Evolutionary conservation across 1,139 yeast species (phyloP).

Genomic region (Hyphopichia fennica): DNA sequence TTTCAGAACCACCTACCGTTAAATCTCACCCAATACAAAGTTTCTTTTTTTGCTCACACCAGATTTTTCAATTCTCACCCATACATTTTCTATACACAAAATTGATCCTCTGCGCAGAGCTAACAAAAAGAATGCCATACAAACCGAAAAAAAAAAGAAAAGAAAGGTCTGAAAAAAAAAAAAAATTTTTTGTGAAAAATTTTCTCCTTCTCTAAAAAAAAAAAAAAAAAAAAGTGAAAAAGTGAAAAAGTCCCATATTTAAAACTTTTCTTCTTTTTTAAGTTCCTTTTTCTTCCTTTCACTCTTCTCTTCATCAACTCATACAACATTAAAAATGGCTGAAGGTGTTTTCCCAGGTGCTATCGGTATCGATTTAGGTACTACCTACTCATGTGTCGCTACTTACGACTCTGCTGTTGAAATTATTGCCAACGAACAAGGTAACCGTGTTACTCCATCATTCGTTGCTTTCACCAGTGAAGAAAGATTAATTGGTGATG

Average conservation of each 20-base stretch:
- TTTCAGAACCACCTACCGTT: neutral
- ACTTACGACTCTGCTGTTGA: conserved; percentile 87
- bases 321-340: conserved; percentile 57
- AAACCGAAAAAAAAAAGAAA: neutral
- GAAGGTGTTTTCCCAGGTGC: conserved; percentile 99
- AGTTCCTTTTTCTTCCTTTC: conserved; percentile 12
- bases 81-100: neutral
- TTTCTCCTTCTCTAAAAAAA: neutral
- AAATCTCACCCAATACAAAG: neutral
- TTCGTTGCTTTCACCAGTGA: conserved; percentile 96
- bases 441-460: conserved; percentile 98
- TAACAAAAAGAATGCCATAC: neutral
- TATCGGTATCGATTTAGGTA: conserved; percentile 99
- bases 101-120: neutral
- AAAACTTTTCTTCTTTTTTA: conserved; percentile 14
- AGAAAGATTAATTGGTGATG: conserved; percentile 98
- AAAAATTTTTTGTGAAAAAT: conserved; percentile 2
- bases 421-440: conserved; percentile 98
- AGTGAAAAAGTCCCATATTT: conserved; percentile 4
- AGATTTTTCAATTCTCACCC: neutral
- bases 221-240: conserved; percentile 1
- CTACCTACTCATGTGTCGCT: conserved; percentile 98
- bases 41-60: neutral
- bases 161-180: conserved; percentile 8
- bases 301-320: conserved; percentile 15